Percentiles rank a stretch among this genome's conserved stretches.
These are phyloP conservation scores for Fusarium agapanthi DNA, from an alignment of 2,329 filamentous ascomycete genomes.

Conservation along the genomic window DNA sequence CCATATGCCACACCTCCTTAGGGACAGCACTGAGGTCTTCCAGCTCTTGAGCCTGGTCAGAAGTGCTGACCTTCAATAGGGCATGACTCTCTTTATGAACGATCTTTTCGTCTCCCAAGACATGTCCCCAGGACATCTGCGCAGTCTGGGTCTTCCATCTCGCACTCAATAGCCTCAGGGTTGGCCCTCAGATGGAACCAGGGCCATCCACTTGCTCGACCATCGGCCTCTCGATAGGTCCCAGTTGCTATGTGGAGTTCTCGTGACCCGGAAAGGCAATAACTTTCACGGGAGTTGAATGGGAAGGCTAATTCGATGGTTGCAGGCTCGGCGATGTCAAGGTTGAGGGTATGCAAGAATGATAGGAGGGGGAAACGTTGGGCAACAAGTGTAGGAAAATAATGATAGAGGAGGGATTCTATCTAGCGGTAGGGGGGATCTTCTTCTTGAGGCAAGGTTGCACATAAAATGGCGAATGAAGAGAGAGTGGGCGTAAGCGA, in stretches of 20 bases:
- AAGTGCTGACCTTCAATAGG: accelerated
- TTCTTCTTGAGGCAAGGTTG: accelerated
- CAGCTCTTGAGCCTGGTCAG: no score
- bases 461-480: accelerated
- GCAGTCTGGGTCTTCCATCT: no score
- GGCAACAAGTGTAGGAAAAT: accelerated
- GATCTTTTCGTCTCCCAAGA: no score
- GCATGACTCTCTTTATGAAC: accelerated
- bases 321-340: not conserved
- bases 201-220: not conserved
- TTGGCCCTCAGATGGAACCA: no score
- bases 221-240: not conserved
- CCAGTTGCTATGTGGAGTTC: accelerated
- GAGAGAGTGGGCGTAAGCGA: not conserved
- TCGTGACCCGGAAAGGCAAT: accelerated
- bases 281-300: accelerated
- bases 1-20: accelerated
- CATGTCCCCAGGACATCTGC: no score
- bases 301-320: not conserved
- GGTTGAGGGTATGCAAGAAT: accelerated
- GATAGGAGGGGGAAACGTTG: not conserved
- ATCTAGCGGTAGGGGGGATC: not conserved
- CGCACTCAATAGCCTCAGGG: no score
- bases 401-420: accelerated
- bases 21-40: no score